phyloP scores from a whole-genome alignment of 495 filamentous ascomycete species.

The Elasticomyces elasticus region DNA sequence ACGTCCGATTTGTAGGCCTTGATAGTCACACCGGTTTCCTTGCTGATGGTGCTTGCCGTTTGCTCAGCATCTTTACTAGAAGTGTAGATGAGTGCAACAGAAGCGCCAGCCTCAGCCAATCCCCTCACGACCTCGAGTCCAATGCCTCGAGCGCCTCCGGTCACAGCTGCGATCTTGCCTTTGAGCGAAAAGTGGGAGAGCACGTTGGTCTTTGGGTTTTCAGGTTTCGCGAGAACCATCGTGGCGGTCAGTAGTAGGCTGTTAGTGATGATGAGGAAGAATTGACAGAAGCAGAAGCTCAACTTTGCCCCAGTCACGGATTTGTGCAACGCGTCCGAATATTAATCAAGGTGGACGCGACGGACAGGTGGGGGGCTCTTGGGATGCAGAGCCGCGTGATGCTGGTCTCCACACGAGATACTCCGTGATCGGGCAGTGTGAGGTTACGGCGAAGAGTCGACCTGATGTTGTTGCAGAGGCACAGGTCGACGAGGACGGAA shows the following conservation, averaged over 20 bases:
- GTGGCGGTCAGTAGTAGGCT: not conserved
- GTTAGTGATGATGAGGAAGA: not conserved
- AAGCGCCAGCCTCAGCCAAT: constrained; percentile 15
- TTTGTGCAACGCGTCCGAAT: not conserved
- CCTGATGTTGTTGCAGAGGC: not conserved
- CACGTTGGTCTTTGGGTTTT: constrained; percentile 2
- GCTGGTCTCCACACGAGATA: not conserved
- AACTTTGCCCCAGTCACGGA: too few species aligned
- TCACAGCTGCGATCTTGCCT: constrained; percentile 10
- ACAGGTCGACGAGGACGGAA: not conserved
- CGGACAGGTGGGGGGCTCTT: too few species aligned
- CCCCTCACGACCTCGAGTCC: constrained; percentile 4
- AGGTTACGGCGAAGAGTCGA: not conserved
- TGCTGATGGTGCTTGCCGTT: not conserved
- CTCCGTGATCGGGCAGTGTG: not conserved
- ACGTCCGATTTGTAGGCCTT: constrained; percentile 12
- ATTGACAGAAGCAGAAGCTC: too few species aligned
- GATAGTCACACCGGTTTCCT: not conserved
- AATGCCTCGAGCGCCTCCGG: constrained; percentile 13
- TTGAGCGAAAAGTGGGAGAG: constrained; percentile 10
- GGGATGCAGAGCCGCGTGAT: not conserved
- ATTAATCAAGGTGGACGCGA: not conserved
- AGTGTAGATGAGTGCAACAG: constrained; percentile 9
- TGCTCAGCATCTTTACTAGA: constrained; percentile 4
- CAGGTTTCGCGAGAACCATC: constrained; percentile 14